These are phyloP conservation scores for Podospora bellae-mahoneyi DNA, from an alignment of 495 filamentous ascomycete genomes.

Conservation along the genomic window DNA sequence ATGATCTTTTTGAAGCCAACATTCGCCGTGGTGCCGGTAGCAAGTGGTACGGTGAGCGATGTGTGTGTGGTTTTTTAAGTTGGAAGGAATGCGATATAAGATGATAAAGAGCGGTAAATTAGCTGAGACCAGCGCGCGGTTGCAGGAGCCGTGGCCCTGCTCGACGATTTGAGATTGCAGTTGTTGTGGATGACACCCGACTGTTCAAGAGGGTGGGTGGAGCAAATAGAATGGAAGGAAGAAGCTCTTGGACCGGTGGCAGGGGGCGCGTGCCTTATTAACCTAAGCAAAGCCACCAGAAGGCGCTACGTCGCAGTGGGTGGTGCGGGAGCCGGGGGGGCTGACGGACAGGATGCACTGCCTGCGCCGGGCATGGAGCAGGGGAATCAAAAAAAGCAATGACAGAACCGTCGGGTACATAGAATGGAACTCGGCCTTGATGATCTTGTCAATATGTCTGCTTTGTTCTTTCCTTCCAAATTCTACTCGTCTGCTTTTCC, in stretches of 20 bases:
- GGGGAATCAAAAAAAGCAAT: background rate
- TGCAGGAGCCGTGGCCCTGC: background rate
- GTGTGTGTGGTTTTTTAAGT: background rate
- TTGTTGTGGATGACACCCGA: background rate
- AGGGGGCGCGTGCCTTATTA: slow-evolving; percentile 3
- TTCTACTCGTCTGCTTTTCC: background rate
- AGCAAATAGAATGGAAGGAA: background rate
- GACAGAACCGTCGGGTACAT: background rate
- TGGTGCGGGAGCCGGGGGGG: slow-evolving; percentile 4
- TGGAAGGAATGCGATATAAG: background rate
- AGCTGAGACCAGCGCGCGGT: background rate
- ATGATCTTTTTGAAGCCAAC: background rate
- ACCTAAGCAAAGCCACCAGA: background rate
- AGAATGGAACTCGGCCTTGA: background rate
- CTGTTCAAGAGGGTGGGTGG: background rate
- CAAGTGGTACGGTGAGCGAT: background rate
- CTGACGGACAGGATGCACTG: background rate
- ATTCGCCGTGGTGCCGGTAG: background rate
- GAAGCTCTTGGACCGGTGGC: background rate
- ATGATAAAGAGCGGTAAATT: background rate
- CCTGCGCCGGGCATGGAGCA: background rate
- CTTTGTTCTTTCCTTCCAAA: background rate
- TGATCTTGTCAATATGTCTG: background rate
- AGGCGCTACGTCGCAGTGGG: slow-evolving; percentile 4
- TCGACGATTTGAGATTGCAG: background rate